These are phyloP conservation scores for Xerocomus potaroensis DNA, from an alignment of 768 basidiomycete genomes.

Conservation along the genomic window DNA sequence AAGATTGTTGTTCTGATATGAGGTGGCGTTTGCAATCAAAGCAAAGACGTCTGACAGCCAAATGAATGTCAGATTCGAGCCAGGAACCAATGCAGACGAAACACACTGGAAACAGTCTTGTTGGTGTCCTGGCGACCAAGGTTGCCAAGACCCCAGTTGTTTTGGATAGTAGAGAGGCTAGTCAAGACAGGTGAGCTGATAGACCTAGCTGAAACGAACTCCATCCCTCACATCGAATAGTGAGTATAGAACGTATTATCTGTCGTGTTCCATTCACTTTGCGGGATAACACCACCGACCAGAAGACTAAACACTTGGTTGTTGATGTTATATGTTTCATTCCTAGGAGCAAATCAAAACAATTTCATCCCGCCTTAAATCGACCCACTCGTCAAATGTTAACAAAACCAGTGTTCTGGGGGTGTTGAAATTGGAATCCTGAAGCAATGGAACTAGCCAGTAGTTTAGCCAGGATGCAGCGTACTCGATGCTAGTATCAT, in stretches of 20 bases:
- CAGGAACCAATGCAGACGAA: neutral
- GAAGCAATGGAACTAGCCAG: slow-evolving; percentile 51
- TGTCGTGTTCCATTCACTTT: slow-evolving; percentile 36
- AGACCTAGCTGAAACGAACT: neutral
- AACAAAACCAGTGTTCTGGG: slow-evolving; percentile 52
- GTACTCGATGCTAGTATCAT: slow-evolving; percentile 54
- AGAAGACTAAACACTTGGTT: slow-evolving; percentile 47
- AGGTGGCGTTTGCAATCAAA: slow-evolving; percentile 44
- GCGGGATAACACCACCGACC: slow-evolving; percentile 44
- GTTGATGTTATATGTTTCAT: slow-evolving; percentile 33
- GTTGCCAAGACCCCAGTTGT: slow-evolving; percentile 58
- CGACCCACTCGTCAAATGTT: slow-evolving; percentile 58
- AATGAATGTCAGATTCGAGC: neutral
- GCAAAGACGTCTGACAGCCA: slow-evolving; percentile 43
- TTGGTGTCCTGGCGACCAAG: slow-evolving; percentile 58
- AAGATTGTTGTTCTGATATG: slow-evolving; percentile 38
- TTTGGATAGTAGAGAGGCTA: slow-evolving; percentile 48
- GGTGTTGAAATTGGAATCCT: slow-evolving; percentile 49
- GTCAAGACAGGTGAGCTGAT: slow-evolving; percentile 1
- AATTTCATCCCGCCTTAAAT: neutral
- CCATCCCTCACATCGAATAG: slow-evolving; percentile 41
- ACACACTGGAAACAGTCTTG: slow-evolving; percentile 30
- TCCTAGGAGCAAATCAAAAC: slow-evolving; percentile 8
- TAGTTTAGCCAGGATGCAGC: slow-evolving; percentile 41
- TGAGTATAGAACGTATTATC: slow-evolving; percentile 59